These are phyloP conservation scores for Macaranga tanarius DNA, from an alignment of 441 rosid species.

Conservation along the genomic window DNA sequence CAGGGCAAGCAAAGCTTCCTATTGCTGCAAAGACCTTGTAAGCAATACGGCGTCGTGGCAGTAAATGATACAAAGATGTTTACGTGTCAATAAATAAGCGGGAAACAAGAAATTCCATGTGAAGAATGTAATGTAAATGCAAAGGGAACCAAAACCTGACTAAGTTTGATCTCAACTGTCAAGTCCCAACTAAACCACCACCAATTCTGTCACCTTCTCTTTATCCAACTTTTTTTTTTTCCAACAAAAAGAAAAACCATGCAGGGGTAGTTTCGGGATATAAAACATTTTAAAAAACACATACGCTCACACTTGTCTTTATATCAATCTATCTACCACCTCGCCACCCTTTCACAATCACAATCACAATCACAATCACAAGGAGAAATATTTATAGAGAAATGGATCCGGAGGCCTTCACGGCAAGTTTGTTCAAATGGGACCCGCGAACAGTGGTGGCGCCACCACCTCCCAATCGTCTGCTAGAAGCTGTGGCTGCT, in stretches of 20 bases:
- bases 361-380: neutral
- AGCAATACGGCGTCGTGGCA: neutral
- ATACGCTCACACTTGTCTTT: constrained; percentile 35
- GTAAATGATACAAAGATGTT: constrained; percentile 13
- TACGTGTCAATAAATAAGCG: constrained; percentile 43
- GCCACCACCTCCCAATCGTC: constrained; percentile 28
- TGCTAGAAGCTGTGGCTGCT: constrained; percentile 30
- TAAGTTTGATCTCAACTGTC: constrained; percentile 54
- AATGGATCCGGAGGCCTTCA: constrained; percentile 88
- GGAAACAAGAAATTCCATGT: constrained; percentile 15
- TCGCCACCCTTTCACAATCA: constrained; percentile 13
- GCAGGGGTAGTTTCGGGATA: constrained; percentile 43
- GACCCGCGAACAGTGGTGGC: constrained; percentile 56
- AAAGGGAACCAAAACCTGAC: constrained; percentile 27
- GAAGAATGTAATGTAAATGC: constrained; percentile 27
- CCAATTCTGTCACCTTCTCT: constrained; percentile 26
- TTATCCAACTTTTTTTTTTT: neutral
- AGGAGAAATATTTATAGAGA: neutral
- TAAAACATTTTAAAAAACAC: neutral
- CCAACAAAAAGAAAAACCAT: neutral
- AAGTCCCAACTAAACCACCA: constrained; percentile 39
- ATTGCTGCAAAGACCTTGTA: no score
- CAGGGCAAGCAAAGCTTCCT: no score
- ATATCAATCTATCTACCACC: constrained; percentile 25
- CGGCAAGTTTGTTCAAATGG: constrained; percentile 80